Base-by-base conservation (phyloP, 495 filamentous ascomycete species). In the Bathelium albidoporum region DNA sequence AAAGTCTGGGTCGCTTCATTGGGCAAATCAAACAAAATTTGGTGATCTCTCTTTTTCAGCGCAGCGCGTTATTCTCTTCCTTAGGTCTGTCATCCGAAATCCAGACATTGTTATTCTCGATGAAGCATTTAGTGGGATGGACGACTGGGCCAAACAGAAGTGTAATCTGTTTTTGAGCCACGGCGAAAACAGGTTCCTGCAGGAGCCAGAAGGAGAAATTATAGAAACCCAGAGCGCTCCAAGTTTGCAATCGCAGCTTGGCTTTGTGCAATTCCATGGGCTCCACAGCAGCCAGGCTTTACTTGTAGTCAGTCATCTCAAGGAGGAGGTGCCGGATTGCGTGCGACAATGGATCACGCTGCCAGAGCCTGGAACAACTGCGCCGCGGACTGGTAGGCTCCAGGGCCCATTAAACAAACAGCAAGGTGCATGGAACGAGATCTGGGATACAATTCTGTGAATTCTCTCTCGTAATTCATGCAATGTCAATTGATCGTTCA, bases 21-120 rank as follows among this genome's bases (percentile, higher is more conserved):
- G 90, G 82, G 89, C 91, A 53, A 82, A 86, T 59, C 71, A 83
- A 5, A 74, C 85, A 61, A 72, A 75, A 36, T 96, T 97, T 72
- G 86, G 88, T 31, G 83, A 89, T 62, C 77, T 92, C 1, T 82
- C 83, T 22, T 87, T 90, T 68, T 86, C 84, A 5, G 84, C 90
- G 0, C 94, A 98, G 73, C 85, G 91, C 26, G 79, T 97, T 7
- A 80, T 87, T 11, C 82, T 98, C 1, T 94, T 97, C 73, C 76
- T 97, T 31, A 84, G 95, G 7, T 89, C 93, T 18, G 76, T 95
- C 36, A 82, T 94, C 67, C 88, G 91, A 65, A 82, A 82, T 61
- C 90, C 91, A 0, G 93, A 97, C 64, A 82, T 98, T 49, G 80
- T 97, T 32, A 88, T 98, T 41, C 82, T 97, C 1, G 94, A 97